Evolutionary conservation across 169 alveolate genomes (phyloP), one percentile per base, ranked within the genome.

Genomic region (Plasmodium relictum): DNA sequence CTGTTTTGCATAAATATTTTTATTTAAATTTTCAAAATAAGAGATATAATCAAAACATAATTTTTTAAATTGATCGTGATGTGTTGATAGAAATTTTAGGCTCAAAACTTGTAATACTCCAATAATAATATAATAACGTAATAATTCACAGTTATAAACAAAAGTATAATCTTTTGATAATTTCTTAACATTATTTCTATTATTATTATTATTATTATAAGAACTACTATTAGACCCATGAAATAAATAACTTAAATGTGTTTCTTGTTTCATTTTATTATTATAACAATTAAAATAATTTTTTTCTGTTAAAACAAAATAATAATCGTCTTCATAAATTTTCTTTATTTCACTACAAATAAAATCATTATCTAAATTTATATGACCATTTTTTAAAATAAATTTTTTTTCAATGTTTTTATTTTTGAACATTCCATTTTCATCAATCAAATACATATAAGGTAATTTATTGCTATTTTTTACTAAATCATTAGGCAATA

Each of bases 41-140:
- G 66, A 69, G 62, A 86, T 86, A 71, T 86, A 86, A 10, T 86
- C 88, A 18, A 86, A 86, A 41, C 88, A 69, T 50, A 86, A 70
- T 86, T 86, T 59, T 69, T 86, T 86, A 42, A 86, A 72, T 48
- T 18, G 22, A 14, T 86, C 78, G 62, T 86, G 65, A 42, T 86
- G 92, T 31, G 92, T 71, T 39, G 92, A 86, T 16, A 86, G 26
- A 56, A 42, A 86, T 59, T 86, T 86, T 31, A 86, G 5, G 22
- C 92, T 86, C 14, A 86, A 37, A 31, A 62, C 92, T 86, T 86
- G 86, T 26, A 86, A 41, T 8, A 86, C 92, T 14, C 92, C 92
- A 24, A 86, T 69, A 31, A 86, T 86, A 16, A 86, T 86, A 52
- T 86, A 71, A 50, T 86, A 86, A 16, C 92, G 69, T 42, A 86